Conservation (phyloP, 352 stramenopile genomes). For the Albugo candida region DNA sequence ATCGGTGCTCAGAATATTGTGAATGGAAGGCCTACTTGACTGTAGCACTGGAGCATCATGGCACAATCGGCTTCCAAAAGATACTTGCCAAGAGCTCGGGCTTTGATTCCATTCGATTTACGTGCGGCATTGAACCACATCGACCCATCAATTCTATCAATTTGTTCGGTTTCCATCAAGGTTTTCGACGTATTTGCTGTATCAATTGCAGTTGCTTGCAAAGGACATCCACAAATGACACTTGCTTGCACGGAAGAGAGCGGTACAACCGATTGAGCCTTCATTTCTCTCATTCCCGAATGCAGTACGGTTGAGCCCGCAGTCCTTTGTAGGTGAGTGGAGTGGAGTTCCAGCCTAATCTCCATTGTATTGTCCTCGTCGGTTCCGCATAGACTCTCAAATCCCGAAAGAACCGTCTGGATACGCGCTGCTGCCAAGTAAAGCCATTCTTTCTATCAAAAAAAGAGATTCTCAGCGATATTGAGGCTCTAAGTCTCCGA, state of each 20-base stretch:
- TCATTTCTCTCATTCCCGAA: conserved; percentile 7
- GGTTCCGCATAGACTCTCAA: background rate
- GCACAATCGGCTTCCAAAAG: conserved; percentile 5
- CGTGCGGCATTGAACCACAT: background rate
- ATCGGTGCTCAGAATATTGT: conserved; percentile 1
- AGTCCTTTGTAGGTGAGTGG: background rate
- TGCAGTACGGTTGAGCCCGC: conserved; percentile 9
- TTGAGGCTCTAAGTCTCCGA: background rate
- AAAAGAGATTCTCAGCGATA: background rate
- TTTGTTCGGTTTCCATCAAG: no score
- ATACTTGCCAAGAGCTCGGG: conserved; percentile 4
- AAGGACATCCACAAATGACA: conserved; percentile 18
- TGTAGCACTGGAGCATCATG: conserved; percentile 7
- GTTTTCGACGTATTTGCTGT: background rate
- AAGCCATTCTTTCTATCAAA: conserved; percentile 25
- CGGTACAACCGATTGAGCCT: conserved; percentile 15
- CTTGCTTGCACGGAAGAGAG: conserved; percentile 16
- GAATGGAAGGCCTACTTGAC: background rate
- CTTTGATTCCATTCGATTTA: conserved; percentile 3
- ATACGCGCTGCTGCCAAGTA: conserved; percentile 6
- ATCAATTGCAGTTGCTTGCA: conserved; percentile 7
- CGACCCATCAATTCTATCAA: background rate
- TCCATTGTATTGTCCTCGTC: background rate
- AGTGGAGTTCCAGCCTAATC: background rate
- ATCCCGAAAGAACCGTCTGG: conserved; percentile 3